Percentiles rank a stretch among this genome's conserved stretches.
Evolutionary conservation across 1,284 basidiomycete genomes (phyloP).

Genomic region (Omphalotus olearius): DNA sequence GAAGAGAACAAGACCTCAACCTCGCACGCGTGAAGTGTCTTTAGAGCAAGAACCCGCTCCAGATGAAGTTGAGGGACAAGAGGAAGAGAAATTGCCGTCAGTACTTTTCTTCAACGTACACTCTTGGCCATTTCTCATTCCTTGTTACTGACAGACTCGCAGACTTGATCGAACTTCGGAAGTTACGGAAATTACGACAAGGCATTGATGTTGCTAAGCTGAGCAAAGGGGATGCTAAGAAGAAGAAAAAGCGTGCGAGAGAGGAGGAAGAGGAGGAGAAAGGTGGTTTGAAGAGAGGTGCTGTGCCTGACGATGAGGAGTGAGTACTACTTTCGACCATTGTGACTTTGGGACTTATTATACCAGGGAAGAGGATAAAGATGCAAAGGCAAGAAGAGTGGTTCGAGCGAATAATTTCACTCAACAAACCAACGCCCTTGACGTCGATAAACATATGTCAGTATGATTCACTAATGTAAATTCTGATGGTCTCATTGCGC

Average conservation of each 20-base stretch:
- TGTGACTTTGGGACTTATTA: not conserved
- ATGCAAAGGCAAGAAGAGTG: conserved; percentile 61
- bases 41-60: conserved; percentile 34
- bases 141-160: conserved; percentile 46
- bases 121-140: conserved; percentile 6
- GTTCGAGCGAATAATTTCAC: conserved; percentile 93
- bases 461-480: conserved; percentile 23
- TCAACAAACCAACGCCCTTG: conserved; percentile 91
- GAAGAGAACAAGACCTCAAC: conserved; percentile 58
- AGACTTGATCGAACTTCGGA: conserved; percentile 84
- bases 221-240: conserved; percentile 78
- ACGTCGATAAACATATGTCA: conserved; percentile 98
- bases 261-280: conserved; percentile 47
- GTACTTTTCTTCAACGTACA: conserved; percentile 21
- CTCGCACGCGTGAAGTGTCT: conserved; percentile 43
- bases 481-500: not conserved
- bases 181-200: conserved; percentile 67
- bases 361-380: conserved; percentile 11
- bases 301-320: conserved; percentile 53
- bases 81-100: conserved; percentile 47
- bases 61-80: conserved; percentile 24
- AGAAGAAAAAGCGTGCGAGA: conserved; percentile 54
- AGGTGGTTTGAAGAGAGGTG: conserved; percentile 56
- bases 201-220: conserved; percentile 88
- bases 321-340: conserved; percentile 29